Conservation (phyloP, 2,329 filamentous ascomycete genomes). For the Diaporthe sp. region DNA sequence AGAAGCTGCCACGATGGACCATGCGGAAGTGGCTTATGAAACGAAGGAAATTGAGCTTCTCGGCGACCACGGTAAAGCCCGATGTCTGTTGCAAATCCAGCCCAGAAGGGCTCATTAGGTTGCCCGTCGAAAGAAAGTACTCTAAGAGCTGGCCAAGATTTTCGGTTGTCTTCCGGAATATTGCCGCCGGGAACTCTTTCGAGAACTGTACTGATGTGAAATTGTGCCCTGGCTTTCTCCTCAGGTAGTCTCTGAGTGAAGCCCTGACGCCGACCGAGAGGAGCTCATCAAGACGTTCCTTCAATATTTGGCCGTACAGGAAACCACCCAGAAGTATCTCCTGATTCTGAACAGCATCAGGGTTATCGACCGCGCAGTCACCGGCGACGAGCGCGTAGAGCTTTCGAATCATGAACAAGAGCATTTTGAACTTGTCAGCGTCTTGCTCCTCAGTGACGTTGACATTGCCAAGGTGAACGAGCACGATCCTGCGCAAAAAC, state of each 20-base stretch:
- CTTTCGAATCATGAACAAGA: constrained; percentile 97
- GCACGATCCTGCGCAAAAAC: constrained; percentile 88
- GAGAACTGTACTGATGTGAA: constrained; percentile 84
- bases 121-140: constrained; percentile 97
- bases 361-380: constrained; percentile 94
- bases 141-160: constrained; percentile 89
- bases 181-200: constrained; percentile 81
- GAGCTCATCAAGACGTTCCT: constrained; percentile 94
- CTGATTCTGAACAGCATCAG: constrained; percentile 96
- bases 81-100: constrained; percentile 95
- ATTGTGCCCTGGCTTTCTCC: constrained; percentile 70
- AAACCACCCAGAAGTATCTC: constrained; percentile 95
- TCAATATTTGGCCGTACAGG: constrained; percentile 94
- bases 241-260: constrained; percentile 68
- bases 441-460: constrained; percentile 88
- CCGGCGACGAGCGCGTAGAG: constrained; percentile 93
- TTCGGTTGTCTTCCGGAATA: constrained; percentile 87
- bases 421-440: constrained; percentile 91
- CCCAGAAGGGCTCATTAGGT: constrained; percentile 89
- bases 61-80: constrained; percentile 95
- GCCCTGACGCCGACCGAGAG: constrained; percentile 68
- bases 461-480: constrained; percentile 90
- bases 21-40: constrained; percentile 99
- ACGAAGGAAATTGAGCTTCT: constrained; percentile 98
- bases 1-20: constrained; percentile 99